Base-by-base conservation (phyloP, 306 rosid genomes). In the Begonia masoniana region DNA sequence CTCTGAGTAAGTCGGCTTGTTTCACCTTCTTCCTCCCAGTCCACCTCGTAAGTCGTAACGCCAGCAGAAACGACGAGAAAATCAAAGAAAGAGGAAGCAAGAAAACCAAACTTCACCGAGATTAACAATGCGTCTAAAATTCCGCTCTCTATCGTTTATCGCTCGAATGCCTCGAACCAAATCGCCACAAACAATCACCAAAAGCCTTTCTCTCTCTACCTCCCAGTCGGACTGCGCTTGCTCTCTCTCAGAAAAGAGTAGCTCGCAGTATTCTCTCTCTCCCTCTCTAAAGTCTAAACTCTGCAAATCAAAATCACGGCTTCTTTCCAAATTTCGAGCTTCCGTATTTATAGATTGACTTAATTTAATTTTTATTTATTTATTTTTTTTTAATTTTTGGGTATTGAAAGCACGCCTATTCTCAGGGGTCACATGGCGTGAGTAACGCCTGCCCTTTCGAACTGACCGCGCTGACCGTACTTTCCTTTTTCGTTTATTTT, bases 181-280 rank as follows among this genome's bases (percentile, higher is more conserved):
- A 59, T 59, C 62, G 62, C 62, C 62, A 48, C 35, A 4, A 59
- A 48, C 62, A 59, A 46, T 52, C 21, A 17, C 13, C 14, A 0
- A 8, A 4, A 8, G n/a, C n/a, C n/a, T n/a, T n/a, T 12, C 43
- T 53, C 41, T 53, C 57, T 53, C 56, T 12, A 51, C 42, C 26
- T 41, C 24, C 24, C 24, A 21, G 24, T 21, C 24, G n/a, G n/a
- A n/a, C 24, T 2, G 24, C 24, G 24, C 24, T 21, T 21, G 24
- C 24, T 2, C 24, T 3, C 24, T 21, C 24, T 21, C 24, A 21
- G 24, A 21, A 21, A 21, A 21, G 24, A 21, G 24, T 17, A 17
- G 19, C 1, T 21, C 0, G 3, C 24, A 21, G 24, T 21, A 21
- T 2, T 21, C 24, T 21, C 24, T 21, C 24, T 3, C 24, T 21